Evolutionary conservation across 352 stramenopile species (phyloP).

Genomic region (Phytophthora pinifolia): DNA sequence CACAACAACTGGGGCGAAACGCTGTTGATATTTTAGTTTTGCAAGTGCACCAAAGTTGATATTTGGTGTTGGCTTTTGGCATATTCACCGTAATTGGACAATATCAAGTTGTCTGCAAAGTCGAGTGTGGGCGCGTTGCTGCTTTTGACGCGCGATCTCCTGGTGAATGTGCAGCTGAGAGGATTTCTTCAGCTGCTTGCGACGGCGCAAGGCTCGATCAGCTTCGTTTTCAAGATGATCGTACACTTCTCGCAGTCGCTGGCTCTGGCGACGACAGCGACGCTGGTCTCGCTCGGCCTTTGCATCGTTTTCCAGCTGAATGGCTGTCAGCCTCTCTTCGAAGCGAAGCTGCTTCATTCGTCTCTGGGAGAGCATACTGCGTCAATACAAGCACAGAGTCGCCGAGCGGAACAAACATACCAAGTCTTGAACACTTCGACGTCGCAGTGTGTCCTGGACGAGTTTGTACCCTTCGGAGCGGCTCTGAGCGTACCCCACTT

Average conservation of each 20-base stretch:
- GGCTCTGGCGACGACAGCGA: slow-evolving; percentile 43
- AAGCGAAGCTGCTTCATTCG: slow-evolving; percentile 49
- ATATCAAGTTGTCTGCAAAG: slow-evolving; percentile 16
- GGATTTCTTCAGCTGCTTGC: slow-evolving; percentile 57
- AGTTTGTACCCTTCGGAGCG: slow-evolving; percentile 39
- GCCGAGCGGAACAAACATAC: slow-evolving; percentile 26
- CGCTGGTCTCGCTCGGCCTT: slow-evolving; percentile 34
- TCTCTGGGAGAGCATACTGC: slow-evolving; percentile 13
- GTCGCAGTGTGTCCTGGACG: slow-evolving; percentile 34
- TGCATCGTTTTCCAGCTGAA: slow-evolving; percentile 33
- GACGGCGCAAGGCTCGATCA: slow-evolving; percentile 47
- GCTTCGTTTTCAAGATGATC: slow-evolving; percentile 58
- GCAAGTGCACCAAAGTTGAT: background rate
- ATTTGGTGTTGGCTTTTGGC: background rate
- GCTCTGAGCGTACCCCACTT: slow-evolving; percentile 52
- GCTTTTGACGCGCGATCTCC: slow-evolving; percentile 51
- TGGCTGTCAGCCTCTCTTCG: slow-evolving; percentile 29
- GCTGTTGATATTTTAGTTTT: slow-evolving; percentile 11
- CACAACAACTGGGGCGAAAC: too few relatives aligned
- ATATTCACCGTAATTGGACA: background rate
- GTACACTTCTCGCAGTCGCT: slow-evolving; percentile 46
- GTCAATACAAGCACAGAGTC: background rate
- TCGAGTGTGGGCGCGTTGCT: slow-evolving; percentile 29
- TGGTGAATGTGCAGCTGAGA: slow-evolving; percentile 62
- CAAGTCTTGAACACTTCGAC: slow-evolving; percentile 58